Percentiles rank a stretch among this genome's conserved stretches.
Conservation (phyloP, 768 basidiomycete genomes). For the Dioszegia hungarica region DNA sequence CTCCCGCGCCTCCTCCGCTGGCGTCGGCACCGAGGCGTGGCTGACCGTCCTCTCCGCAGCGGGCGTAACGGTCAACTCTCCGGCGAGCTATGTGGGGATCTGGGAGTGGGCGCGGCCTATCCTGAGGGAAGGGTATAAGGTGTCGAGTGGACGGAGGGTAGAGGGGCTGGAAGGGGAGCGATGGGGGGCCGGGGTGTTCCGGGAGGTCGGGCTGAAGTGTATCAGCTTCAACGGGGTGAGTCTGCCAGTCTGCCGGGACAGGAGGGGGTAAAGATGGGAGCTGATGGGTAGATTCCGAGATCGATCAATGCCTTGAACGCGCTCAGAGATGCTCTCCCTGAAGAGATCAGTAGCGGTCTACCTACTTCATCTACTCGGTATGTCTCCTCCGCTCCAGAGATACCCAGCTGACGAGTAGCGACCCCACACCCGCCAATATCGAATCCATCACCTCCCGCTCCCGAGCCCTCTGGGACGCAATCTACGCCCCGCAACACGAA, state of each 20-base stretch:
- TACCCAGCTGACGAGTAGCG: conserved; percentile 14
- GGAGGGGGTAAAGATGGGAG: not conserved
- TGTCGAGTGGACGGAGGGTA: not conserved
- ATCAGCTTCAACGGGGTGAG: conserved; percentile 60
- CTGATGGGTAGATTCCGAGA: conserved; percentile 51
- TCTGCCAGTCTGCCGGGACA: not conserved
- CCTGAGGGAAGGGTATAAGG: not conserved
- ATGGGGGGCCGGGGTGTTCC: conserved; percentile 56
- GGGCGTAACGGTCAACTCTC: conserved; percentile 73
- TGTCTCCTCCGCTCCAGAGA: conserved; percentile 28
- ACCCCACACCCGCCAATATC: conserved; percentile 53
- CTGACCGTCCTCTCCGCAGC: conserved; percentile 64
- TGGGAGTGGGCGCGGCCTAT: conserved; percentile 1
- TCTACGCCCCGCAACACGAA: conserved; percentile 82
- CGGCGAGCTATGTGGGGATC: conserved; percentile 67
- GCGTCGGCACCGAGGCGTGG: conserved; percentile 24
- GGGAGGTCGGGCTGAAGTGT: conserved; percentile 84
- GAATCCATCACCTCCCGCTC: conserved; percentile 67
- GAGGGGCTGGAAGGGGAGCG: conserved; percentile 1
- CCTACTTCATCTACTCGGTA: conserved; percentile 66
- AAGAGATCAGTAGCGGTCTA: conserved; percentile 69
- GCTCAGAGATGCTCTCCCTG: conserved; percentile 69
- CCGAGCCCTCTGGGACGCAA: conserved; percentile 70
- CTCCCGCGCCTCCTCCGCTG: conserved; percentile 13
- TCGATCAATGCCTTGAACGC: conserved; percentile 77